Evolutionary conservation across 345 rosid species (phyloP).

Genomic region (Populus tremula): DNA sequence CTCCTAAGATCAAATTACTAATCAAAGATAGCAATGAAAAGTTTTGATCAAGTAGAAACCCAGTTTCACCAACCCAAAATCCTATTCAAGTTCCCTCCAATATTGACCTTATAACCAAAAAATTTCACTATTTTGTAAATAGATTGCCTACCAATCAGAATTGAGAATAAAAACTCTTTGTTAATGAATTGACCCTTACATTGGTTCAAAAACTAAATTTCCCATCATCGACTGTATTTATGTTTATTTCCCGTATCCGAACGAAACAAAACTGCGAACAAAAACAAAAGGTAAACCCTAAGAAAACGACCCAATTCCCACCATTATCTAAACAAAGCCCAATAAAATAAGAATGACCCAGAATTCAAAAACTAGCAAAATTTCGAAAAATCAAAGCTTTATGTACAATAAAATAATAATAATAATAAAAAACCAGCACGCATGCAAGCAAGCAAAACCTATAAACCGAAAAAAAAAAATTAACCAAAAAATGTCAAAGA

Average conservation of each 20-base stretch:
- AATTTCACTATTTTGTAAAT: not conserved
- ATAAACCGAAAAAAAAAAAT: constrained; percentile 12
- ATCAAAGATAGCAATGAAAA: not conserved
- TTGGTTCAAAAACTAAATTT: constrained; percentile 15
- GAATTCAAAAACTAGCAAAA: constrained; percentile 10
- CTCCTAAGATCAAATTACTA: not conserved
- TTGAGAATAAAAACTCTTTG: not conserved
- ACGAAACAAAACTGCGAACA: constrained; percentile 5
- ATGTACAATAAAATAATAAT: not conserved
- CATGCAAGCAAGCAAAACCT: constrained; percentile 23
- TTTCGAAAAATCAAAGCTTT: not conserved
- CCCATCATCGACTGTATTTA: constrained; percentile 19
- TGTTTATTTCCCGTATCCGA: not conserved
- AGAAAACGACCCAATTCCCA: constrained; percentile 46
- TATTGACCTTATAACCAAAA: constrained; percentile 29
- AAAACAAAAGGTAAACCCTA: constrained; percentile 36
- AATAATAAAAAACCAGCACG: not conserved
- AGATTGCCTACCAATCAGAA: constrained; percentile 22
- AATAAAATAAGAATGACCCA: constrained; percentile 23
- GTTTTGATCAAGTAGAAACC: not conserved
- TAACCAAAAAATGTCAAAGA: constrained; percentile 6
- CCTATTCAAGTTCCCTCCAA: constrained; percentile 23
- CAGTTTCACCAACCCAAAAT: constrained; percentile 33
- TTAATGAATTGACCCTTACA: not conserved
- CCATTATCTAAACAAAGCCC: constrained; percentile 18